Evolutionary conservation across 2,329 filamentous ascomycete species (phyloP).

Genomic region (Alternaria metachromatica): DNA sequence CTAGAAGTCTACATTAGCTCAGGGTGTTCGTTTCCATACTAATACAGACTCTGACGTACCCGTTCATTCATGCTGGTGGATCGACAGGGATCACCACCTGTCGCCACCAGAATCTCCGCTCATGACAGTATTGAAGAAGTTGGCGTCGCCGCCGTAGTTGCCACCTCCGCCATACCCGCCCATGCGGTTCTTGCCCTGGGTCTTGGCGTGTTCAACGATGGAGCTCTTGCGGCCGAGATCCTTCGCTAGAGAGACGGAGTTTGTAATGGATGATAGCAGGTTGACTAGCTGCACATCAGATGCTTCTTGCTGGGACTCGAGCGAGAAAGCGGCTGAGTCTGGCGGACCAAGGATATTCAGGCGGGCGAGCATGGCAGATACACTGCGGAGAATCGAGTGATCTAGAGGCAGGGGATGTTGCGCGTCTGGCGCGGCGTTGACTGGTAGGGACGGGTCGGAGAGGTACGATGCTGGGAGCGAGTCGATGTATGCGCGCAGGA

Average conservation of each 20-base stretch:
- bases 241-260: constrained; percentile 72
- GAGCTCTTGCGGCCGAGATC: constrained; percentile 77
- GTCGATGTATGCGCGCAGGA: constrained; percentile 73
- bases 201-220: constrained; percentile 51
- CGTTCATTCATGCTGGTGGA: not conserved
- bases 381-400: constrained; percentile 81
- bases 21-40: not conserved
- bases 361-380: constrained; percentile 83
- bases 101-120: constrained; percentile 21
- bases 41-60: not conserved
- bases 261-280: constrained; percentile 76
- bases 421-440: constrained; percentile 37
- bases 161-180: constrained; percentile 12
- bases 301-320: constrained; percentile 76
- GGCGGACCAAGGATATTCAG: constrained; percentile 81
- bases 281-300: constrained; percentile 84
- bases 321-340: constrained; percentile 67
- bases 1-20: not conserved
- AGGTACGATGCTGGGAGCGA: constrained; percentile 72
- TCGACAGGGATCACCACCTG: constrained; percentile 12
- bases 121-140: constrained; percentile 33
- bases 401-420: constrained; percentile 53
- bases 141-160: constrained; percentile 16
- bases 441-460: constrained; percentile 53
- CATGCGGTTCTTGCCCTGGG: constrained; percentile 36